Evolutionary conservation across 305 asterid species (phyloP).

Genomic region (Fraxinus dipetala): DNA sequence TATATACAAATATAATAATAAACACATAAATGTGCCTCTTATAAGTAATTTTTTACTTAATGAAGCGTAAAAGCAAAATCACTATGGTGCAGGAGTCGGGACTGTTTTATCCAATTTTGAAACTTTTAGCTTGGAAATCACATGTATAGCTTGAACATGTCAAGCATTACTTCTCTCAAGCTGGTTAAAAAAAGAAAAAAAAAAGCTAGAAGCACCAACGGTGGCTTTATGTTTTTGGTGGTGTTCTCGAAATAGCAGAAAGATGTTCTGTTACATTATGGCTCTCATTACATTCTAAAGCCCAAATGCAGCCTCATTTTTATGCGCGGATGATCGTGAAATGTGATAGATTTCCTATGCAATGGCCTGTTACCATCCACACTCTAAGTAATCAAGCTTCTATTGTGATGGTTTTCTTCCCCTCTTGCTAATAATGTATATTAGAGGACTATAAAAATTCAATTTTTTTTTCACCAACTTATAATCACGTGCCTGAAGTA

Average conservation of each 20-base stretch:
- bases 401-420: not conserved
- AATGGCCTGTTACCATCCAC: not conserved
- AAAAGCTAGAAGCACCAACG: not conserved
- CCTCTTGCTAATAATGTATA: not conserved
- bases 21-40: not conserved
- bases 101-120: not conserved
- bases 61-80: not conserved
- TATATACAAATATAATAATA: not conserved
- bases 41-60: not conserved
- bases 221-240: not conserved
- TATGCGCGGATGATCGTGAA: not conserved
- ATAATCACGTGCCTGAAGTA: not conserved
- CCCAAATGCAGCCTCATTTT: not conserved
- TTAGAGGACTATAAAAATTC: not conserved
- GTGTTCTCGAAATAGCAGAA: not conserved
- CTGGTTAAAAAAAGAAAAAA: not conserved
- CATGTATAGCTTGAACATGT: not conserved
- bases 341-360: not conserved
- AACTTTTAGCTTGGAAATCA: not conserved
- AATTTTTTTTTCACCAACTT: not conserved
- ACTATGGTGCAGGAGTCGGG: not conserved
- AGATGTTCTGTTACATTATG: not conserved
- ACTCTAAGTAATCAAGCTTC: not conserved
- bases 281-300: not conserved
- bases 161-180: not conserved